Conservation (phyloP, 148 eudicot genomes). For the Camellia lanceoleosa region DNA sequence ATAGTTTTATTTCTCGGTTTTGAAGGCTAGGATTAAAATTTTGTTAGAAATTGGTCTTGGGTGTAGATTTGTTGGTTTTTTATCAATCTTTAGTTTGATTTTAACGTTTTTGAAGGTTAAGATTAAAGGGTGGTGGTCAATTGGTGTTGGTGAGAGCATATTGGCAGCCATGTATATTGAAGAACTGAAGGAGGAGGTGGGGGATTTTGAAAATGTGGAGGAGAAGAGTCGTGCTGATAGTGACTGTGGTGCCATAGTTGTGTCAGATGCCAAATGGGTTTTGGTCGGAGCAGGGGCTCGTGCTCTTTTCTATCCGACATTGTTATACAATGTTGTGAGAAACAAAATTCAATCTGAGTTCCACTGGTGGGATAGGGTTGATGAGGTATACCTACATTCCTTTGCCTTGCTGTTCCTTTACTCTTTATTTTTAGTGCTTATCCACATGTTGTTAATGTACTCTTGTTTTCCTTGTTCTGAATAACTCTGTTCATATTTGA, state of each 20-base stretch:
- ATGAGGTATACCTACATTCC: conserved; percentile 41
- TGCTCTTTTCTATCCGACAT: conserved; percentile 72
- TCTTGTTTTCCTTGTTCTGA: not conserved
- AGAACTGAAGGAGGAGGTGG: conserved; percentile 41
- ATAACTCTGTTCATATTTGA: not conserved
- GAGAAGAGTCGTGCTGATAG: conserved; percentile 14
- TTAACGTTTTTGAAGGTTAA: conserved; percentile 12
- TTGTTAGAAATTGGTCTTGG: not conserved
- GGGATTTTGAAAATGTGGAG: conserved; percentile 9
- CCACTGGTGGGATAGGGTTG: conserved; percentile 88
- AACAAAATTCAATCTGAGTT: conserved; percentile 71
- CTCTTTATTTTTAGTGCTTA: not conserved
- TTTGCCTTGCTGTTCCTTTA: not conserved
- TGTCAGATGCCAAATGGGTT: conserved; percentile 59
- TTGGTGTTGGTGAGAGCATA: conserved; percentile 14
- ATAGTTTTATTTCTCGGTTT: conserved; percentile 2
- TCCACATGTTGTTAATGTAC: not conserved
- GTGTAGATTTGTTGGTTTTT: too few species aligned
- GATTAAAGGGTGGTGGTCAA: not conserved
- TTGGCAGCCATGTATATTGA: conserved; percentile 58
- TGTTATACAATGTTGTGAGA: conserved; percentile 72
- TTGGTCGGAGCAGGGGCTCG: conserved; percentile 77
- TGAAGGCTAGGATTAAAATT: not conserved
- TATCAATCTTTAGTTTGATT: not conserved
- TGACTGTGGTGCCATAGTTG: conserved; percentile 26